These are phyloP conservation scores for Tricholoma matsutake DNA, from an alignment of 768 basidiomycete species.

Conservation along the genomic window DNA sequence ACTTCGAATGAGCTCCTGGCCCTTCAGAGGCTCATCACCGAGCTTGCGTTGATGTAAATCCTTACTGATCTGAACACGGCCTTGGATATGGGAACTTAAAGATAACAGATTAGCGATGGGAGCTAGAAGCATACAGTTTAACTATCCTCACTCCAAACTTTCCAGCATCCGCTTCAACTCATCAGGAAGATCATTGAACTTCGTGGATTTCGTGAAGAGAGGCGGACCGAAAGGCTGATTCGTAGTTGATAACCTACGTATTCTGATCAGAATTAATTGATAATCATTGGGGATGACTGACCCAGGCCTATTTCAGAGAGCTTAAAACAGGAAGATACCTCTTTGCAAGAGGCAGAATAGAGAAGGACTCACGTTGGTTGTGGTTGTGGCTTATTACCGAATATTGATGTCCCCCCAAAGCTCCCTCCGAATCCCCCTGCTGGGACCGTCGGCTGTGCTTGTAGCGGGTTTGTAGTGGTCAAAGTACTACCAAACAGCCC, in stretches of 20 bases:
- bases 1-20: conserved; percentile 62
- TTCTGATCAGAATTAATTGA: neutral
- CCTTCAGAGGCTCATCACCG: conserved; percentile 71
- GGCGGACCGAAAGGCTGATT: conserved; percentile 28
- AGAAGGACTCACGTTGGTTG: conserved; percentile 28
- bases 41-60: conserved; percentile 74
- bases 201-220: conserved; percentile 56
- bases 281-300: conserved; percentile 6
- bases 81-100: conserved; percentile 65
- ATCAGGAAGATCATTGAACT: conserved; percentile 83
- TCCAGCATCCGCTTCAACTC: conserved; percentile 63
- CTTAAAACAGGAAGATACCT: conserved; percentile 1
- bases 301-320: conserved; percentile 13
- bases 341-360: neutral
- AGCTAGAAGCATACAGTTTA: neutral
- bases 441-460: conserved; percentile 30
- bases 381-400: conserved; percentile 28
- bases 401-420: conserved; percentile 22
- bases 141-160: conserved; percentile 61
- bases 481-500: conserved; percentile 18
- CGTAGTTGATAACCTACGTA: conserved; percentile 5
- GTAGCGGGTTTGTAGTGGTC: conserved; percentile 16
- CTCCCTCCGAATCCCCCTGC: conserved; percentile 27
- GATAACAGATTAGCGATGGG: conserved; percentile 3
- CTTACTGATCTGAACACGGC: conserved; percentile 76